Evolutionary conservation across 2,329 filamentous ascomycete genomes (phyloP).

Genomic region (Colletotrichum lindemuthianum): DNA sequence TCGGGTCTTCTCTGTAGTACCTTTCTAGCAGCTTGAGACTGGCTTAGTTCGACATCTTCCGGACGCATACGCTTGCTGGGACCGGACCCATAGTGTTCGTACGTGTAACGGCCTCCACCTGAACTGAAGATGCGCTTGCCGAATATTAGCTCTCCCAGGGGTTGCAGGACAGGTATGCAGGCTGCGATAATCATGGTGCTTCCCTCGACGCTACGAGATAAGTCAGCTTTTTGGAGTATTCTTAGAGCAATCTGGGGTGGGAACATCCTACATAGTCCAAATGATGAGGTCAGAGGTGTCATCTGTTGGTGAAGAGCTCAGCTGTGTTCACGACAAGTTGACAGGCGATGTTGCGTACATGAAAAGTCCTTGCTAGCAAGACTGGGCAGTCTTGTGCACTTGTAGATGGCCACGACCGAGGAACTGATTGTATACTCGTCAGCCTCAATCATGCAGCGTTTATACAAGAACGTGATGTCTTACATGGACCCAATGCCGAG

Average conservation of each 20-base stretch:
- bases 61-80: background rate
- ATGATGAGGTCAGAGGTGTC: conserved; percentile 54
- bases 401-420: conserved; percentile 43
- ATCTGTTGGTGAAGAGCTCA: conserved; percentile 31
- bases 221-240: background rate
- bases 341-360: conserved; percentile 29
- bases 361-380: conserved; percentile 40
- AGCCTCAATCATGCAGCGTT: background rate
- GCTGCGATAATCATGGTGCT: conserved; percentile 48
- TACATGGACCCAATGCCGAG: conserved; percentile 52
- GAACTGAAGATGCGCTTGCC: conserved; percentile 35
- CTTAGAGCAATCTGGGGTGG: background rate
- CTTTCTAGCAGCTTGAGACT: background rate
- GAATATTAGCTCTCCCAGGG: conserved; percentile 37
- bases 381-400: conserved; percentile 48
- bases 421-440: conserved; percentile 32
- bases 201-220: conserved; percentile 42
- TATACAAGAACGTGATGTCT: conserved; percentile 15
- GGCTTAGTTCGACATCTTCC: background rate
- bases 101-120: conserved; percentile 2
- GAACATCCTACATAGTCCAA: conserved; percentile 53
- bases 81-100: conserved; percentile 14
- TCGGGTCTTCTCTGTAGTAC: background rate
- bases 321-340: background rate
- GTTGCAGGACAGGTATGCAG: conserved; percentile 48